Conservation (phyloP, 73 alveolate genomes). For the Uronychia setigera region DNA sequence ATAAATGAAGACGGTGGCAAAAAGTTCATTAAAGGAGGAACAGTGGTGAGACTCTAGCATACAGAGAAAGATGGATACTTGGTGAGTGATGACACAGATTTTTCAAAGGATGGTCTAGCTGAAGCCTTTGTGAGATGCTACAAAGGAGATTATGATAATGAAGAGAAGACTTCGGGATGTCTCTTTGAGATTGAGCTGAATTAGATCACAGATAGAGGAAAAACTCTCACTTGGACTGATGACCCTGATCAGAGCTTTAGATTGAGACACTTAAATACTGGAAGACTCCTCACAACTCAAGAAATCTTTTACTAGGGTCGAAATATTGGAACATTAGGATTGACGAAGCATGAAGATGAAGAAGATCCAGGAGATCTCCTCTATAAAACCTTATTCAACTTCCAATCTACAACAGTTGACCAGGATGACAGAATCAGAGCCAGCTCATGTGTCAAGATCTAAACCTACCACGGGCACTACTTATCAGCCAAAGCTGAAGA, state of each 20-base stretch:
- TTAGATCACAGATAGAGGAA: conserved; percentile 7
- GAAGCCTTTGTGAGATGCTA: conserved; percentile 48
- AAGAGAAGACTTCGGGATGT: conserved; percentile 10
- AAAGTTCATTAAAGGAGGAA: conserved; percentile 40
- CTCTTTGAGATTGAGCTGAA: conserved; percentile 41
- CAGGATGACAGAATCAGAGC: conserved; percentile 38
- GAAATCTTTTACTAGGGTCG: conserved; percentile 10
- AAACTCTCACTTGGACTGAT: conserved; percentile 2
- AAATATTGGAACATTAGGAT: conserved; percentile 21
- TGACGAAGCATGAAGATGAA: conserved; percentile 18
- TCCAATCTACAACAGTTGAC: conserved; percentile 58
- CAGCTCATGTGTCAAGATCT: conserved; percentile 51
- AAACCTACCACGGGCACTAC: conserved; percentile 19
- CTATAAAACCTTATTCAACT: conserved; percentile 37
- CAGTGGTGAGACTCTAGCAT: conserved; percentile 27
- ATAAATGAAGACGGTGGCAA: conserved; percentile 25
- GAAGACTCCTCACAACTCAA: conserved; percentile 24
- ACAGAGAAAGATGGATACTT: conserved; percentile 42
- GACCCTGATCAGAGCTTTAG: conserved; percentile 19
- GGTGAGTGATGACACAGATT: conserved; percentile 44
- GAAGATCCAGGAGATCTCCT: not conserved
- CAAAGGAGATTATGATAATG: conserved; percentile 35
- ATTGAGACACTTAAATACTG: conserved; percentile 41
- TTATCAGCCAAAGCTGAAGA: conserved; percentile 28
- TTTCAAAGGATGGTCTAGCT: conserved; percentile 44